Base-by-base conservation (phyloP, 164 flowering plant genomes). In the Vitis riparia region DNA sequence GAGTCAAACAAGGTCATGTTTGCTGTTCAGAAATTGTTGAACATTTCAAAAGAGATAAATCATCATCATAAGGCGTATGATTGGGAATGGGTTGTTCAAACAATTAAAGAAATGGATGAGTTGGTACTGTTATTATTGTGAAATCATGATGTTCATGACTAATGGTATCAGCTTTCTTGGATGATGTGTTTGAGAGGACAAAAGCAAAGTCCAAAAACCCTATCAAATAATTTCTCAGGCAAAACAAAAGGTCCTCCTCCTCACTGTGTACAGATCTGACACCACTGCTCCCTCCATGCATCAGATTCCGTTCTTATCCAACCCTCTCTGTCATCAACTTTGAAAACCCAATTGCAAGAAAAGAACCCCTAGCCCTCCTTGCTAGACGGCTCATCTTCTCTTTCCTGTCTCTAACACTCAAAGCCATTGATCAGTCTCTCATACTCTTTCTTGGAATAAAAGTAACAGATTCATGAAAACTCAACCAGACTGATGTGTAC, bases 121-220 rank as follows among this genome's bases (percentile, higher is more conserved):
- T 37, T 19, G 77, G 67, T 53, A 67, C 70, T 63, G 71, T 63
- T 71, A 77, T 82, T 37, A 82, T 82, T 77, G 71, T 73, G 72
- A 79, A 79, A 82, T 82, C 79, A 82, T 82, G 67, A 59, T 8
- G 63, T 49, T 61, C 47, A 49, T 55, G 55, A 37, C 51, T 76
- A 65, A 59, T 30, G 57, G 55, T 61, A 68, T 66, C 61, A 51
- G 61, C 57, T 81, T 78, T 72, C 69, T 81, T 29, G 80, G 76
- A 48, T 66, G 29, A 44, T 70, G 87, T 71, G 76, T 72, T 70
- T 71, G 75, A 81, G 74, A 81, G 61, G 85, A 80, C 83, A 84
- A 78, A 77, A 77, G 77, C 60, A 62, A 67, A 65, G 66, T 64
- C 65, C 73, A 62, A 72, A 58, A 11, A 47, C 30, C 30, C 51